A percentile compares a stretch with the other conserved stretches of the same genome.
phyloP scores from a whole-genome alignment of 352 stramenopile genomes.

The Pythium folliculosum region DNA sequence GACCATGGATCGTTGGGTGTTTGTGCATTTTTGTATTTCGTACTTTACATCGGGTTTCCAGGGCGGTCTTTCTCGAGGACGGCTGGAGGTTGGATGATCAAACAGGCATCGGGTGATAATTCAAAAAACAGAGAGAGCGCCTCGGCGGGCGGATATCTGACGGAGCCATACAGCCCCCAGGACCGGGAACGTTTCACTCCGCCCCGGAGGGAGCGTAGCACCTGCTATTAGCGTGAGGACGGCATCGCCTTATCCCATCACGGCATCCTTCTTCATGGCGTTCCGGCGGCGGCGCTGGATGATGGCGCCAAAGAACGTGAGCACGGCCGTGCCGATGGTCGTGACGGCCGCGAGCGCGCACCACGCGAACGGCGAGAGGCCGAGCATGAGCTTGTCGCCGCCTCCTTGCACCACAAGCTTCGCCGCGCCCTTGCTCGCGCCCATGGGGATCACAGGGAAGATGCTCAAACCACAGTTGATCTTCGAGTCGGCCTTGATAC shows the following conservation, averaged over 20 bases:
- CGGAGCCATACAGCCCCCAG: not conserved
- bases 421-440: slow-evolving; percentile 42
- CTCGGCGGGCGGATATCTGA: not conserved
- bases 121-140: slow-evolving; percentile 1
- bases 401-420: slow-evolving; percentile 54
- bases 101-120: slow-evolving; percentile 11
- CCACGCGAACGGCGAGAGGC: slow-evolving; percentile 34
- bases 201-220: not conserved
- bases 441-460: slow-evolving; percentile 65
- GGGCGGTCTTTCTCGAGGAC: not conserved
- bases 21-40: not conserved
- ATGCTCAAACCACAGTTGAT: slow-evolving; percentile 81
- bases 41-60: slow-evolving; percentile 10
- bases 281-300: slow-evolving; percentile 23
- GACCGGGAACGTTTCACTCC: not conserved
- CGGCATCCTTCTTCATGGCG: slow-evolving; percentile 5
- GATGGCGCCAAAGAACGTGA: slow-evolving; percentile 35
- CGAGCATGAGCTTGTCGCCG: slow-evolving; percentile 36
- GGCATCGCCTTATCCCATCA: not conserved
- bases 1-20: not conserved
- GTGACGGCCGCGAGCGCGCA: slow-evolving; percentile 24
- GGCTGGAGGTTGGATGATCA: not conserved
- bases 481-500: slow-evolving; percentile 59
- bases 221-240: not conserved
- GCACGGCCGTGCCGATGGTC: slow-evolving; percentile 27